These are phyloP conservation scores for Scenedesmus sp. DNA, from an alignment of 163 green algal species.

Conservation along the genomic window DNA sequence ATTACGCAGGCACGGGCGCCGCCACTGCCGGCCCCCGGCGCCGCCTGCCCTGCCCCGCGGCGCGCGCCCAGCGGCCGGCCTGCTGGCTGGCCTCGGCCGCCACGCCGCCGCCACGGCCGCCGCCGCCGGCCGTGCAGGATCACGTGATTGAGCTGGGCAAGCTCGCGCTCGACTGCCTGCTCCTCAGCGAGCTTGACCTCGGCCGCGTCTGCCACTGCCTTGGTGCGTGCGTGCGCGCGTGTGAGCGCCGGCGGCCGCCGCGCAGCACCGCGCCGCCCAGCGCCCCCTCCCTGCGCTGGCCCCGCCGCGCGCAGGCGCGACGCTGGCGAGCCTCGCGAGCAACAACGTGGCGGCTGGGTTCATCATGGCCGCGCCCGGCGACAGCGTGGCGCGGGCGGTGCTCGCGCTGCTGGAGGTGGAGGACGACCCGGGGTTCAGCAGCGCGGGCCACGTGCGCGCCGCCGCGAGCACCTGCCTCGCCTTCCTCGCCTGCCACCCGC, in stretches of 20 bases:
- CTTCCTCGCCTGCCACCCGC: slow-evolving; percentile 78
- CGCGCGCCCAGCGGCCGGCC: no score
- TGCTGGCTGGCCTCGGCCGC: no score
- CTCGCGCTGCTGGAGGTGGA: slow-evolving; percentile 61
- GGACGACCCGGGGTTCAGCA: slow-evolving; percentile 27
- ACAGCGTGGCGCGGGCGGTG: slow-evolving; percentile 55
- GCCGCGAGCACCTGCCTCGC: slow-evolving; percentile 71
- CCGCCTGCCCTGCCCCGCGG: no score
- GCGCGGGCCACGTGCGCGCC: slow-evolving; percentile 67
- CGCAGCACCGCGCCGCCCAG: no score
- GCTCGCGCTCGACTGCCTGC: slow-evolving; percentile 62
- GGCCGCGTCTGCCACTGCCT: slow-evolving; percentile 66
- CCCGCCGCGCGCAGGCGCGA: slow-evolving; percentile 33
- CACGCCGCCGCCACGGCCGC: no score
- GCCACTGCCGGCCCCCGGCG: no score
- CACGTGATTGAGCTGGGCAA: slow-evolving; percentile 65
- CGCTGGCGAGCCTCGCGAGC: slow-evolving; percentile 63
- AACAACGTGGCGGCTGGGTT: slow-evolving; percentile 58
- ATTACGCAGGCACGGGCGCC: slow-evolving; percentile 46
- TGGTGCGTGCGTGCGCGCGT: slow-evolving; percentile 2
- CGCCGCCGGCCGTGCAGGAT: no score
- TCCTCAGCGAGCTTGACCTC: slow-evolving; percentile 59
- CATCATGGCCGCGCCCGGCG: slow-evolving; percentile 61
- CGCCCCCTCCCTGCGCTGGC: no score
- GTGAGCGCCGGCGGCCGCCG: no score